Evolutionary conservation across 495 filamentous ascomycete genomes (phyloP).

Genomic region (Penicillium maclennaniae): DNA sequence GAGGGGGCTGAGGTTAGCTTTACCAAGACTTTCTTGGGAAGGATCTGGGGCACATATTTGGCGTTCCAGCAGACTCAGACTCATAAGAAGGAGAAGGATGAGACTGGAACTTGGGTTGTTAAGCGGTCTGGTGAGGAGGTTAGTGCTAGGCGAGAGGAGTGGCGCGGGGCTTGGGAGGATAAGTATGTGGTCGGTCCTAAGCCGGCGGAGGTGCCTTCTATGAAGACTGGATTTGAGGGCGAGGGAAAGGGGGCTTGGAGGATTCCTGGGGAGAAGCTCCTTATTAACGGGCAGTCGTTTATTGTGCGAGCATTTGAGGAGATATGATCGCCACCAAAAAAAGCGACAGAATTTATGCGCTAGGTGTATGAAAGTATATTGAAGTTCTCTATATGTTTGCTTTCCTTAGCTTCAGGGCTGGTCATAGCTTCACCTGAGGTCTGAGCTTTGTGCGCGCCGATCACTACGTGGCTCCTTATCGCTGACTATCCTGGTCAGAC

Average conservation of each 20-base stretch:
- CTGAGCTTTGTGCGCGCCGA: too few relatives aligned
- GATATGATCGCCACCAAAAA: slow-evolving; percentile 3
- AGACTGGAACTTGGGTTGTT: slow-evolving; percentile 13
- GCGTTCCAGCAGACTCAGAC: slow-evolving; percentile 32
- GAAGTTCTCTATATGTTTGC: too few relatives aligned
- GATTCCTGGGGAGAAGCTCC: slow-evolving; percentile 23
- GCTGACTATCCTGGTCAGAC: too few relatives aligned
- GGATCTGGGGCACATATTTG: slow-evolving; percentile 36
- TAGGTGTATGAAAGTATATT: too few relatives aligned
- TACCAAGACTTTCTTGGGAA: slow-evolving; percentile 32
- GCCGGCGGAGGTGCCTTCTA: slow-evolving; percentile 23
- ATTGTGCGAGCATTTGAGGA: slow-evolving; percentile 36
- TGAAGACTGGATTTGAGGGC: slow-evolving; percentile 19
- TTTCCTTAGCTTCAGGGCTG: too few relatives aligned
- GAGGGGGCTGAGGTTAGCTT: slow-evolving; percentile 24
- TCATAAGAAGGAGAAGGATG: slow-evolving; percentile 9
- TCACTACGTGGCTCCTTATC: too few relatives aligned
- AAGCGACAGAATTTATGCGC: too few relatives aligned
- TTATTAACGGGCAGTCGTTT: slow-evolving; percentile 26
- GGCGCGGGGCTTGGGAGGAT: slow-evolving; percentile 21
- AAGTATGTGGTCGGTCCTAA: slow-evolving; percentile 28
- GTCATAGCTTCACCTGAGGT: too few relatives aligned
- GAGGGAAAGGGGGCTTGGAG: slow-evolving; percentile 16
- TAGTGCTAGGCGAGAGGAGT: slow-evolving; percentile 38
- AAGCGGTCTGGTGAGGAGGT: slow-evolving; percentile 29